Percentiles rank a stretch among this genome's conserved stretches.
phyloP scores from a whole-genome alignment of 2,329 filamentous ascomycete species.

The Cladosporium sphaerospermum region DNA sequence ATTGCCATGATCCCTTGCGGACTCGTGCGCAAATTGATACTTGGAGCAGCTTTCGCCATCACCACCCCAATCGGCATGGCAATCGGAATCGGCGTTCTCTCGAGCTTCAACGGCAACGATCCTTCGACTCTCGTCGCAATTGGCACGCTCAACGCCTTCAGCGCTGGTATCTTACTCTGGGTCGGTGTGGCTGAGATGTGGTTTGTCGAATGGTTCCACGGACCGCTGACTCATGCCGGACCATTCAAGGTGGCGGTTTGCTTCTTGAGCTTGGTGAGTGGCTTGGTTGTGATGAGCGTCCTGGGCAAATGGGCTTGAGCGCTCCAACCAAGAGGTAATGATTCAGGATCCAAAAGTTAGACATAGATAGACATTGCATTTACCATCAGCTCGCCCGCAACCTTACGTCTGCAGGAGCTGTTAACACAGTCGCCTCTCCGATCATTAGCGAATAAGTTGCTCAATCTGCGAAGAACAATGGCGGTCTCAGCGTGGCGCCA shows the following conservation, averaged over 20 bases:
- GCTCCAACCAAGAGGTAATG: not conserved
- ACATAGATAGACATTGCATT: not conserved
- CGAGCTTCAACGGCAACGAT: slow-evolving; percentile 68
- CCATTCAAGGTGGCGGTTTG: slow-evolving; percentile 43
- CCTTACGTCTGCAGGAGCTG: too few relatives aligned
- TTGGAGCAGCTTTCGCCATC: slow-evolving; percentile 60
- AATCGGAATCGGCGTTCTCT: slow-evolving; percentile 67
- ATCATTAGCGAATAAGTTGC: too few relatives aligned
- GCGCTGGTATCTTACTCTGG: slow-evolving; percentile 72
- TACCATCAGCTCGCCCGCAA: not conserved
- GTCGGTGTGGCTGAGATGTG: slow-evolving; percentile 76
- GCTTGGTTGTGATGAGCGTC: slow-evolving; percentile 64
- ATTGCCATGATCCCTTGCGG: slow-evolving; percentile 54
- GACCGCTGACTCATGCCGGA: slow-evolving; percentile 43
- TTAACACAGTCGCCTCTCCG: too few relatives aligned
- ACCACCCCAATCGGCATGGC: slow-evolving; percentile 75
- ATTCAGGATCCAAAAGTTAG: not conserved
- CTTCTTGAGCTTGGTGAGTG: slow-evolving; percentile 50
- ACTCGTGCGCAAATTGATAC: slow-evolving; percentile 48
- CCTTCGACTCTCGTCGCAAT: slow-evolving; percentile 62
- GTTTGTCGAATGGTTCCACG: slow-evolving; percentile 63
- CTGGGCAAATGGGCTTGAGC: slow-evolving; percentile 67
- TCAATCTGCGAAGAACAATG: not conserved
- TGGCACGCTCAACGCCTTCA: slow-evolving; percentile 66
- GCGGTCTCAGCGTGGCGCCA: not conserved